phyloP scores from a whole-genome alignment of 768 basidiomycete species.

The Galerina sulciceps region DNA sequence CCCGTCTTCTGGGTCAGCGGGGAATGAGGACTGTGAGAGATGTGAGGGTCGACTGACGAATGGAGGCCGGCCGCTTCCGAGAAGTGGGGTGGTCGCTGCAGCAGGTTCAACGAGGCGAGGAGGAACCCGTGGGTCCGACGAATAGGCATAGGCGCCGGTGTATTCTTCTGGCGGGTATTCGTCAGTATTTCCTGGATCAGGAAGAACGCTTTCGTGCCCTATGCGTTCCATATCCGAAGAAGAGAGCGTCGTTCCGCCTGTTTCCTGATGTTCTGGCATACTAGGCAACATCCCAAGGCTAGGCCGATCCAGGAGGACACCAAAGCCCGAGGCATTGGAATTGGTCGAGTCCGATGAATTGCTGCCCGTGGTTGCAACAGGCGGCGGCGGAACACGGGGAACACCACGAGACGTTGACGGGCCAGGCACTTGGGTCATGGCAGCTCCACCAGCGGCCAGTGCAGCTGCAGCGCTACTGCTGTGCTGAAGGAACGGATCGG shows the following conservation, averaged over 20 bases:
- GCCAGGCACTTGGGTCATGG: constrained; percentile 21
- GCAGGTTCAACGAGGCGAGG: constrained; percentile 40
- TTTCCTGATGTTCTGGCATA: constrained; percentile 34
- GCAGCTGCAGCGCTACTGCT: constrained; percentile 19
- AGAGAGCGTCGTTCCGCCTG: constrained; percentile 36
- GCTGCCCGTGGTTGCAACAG: constrained; percentile 35
- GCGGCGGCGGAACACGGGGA: constrained; percentile 43
- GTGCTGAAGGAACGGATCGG: constrained; percentile 62
- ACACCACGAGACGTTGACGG: constrained; percentile 26
- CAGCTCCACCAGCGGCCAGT: constrained; percentile 9
- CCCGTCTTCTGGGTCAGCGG: constrained; percentile 38
- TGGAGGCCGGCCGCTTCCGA: constrained; percentile 18
- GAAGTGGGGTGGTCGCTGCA: constrained; percentile 23
- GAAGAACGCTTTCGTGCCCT: constrained; percentile 38
- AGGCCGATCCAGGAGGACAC: constrained; percentile 45
- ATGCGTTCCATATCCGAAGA: constrained; percentile 40
- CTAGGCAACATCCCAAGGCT: constrained; percentile 39
- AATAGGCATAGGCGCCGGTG: constrained; percentile 34
- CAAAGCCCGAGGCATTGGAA: constrained; percentile 48
- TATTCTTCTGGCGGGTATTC: constrained; percentile 27
- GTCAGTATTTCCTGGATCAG: constrained; percentile 21
- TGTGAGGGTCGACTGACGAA: constrained; percentile 21
- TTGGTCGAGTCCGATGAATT: constrained; percentile 44
- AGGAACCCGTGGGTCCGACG: constrained; percentile 33
- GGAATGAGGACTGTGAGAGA: constrained; percentile 35